Evolutionary conservation across 2,329 filamentous ascomycete genomes (phyloP).

Genomic region (Colletotrichum abscissum): DNA sequence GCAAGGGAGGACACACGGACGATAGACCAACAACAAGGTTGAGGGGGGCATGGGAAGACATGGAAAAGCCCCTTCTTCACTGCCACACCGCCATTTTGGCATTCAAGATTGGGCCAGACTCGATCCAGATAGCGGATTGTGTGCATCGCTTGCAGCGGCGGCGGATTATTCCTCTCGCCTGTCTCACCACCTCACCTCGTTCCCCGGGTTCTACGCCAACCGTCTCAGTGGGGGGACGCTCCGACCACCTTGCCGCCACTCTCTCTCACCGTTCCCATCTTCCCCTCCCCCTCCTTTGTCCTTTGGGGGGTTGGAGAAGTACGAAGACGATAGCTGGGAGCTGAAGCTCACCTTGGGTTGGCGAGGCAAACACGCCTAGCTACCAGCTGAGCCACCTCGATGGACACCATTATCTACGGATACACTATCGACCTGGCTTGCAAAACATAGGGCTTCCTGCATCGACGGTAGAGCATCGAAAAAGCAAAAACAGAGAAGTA

Average conservation of each 20-base stretch:
- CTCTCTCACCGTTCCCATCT: not conserved
- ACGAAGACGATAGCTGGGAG: not conserved
- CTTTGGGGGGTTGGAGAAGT: not conserved
- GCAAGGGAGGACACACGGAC: conserved; percentile 6
- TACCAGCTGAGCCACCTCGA: conserved; percentile 1
- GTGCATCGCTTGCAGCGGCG: conserved; percentile 27
- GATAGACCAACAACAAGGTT: conserved; percentile 16
- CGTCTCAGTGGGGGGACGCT: not conserved
- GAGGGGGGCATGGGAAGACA: not conserved
- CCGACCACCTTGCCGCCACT: conserved; percentile 1
- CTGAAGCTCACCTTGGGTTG: not conserved
- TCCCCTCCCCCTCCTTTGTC: not conserved
- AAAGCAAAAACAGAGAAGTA: not conserved
- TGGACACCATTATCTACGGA: not conserved
- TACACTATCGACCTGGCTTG: not conserved
- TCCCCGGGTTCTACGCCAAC: conserved; percentile 1
- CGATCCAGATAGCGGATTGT: conserved; percentile 7
- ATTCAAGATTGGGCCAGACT: conserved; percentile 27
- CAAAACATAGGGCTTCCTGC: not conserved
- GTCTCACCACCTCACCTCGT: conserved; percentile 16
- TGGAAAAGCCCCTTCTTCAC: conserved; percentile 7
- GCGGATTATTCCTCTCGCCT: conserved; percentile 4
- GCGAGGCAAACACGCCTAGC: not conserved
- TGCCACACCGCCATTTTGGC: conserved; percentile 35
- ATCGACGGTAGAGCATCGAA: not conserved